phyloP scores from a whole-genome alignment of 306 rosid species.

The Citrullus mucosospermus region DNA sequence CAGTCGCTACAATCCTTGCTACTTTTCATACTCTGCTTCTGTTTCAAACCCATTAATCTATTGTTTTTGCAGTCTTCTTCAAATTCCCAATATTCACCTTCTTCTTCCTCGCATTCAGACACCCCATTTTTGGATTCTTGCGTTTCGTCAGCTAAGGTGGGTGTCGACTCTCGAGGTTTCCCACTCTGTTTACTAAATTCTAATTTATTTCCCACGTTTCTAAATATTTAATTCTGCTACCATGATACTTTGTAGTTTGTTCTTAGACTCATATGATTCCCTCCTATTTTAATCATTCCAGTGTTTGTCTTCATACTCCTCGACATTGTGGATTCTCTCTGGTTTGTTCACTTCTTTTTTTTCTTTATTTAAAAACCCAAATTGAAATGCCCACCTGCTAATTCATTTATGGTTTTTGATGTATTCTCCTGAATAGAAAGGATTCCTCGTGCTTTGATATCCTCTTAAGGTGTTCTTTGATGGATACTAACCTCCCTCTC shows the following conservation, averaged over 20 bases:
- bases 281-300: background rate
- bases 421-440: too few relatives aligned
- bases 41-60: background rate
- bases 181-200: background rate
- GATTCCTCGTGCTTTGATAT: too few relatives aligned
- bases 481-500: too few relatives aligned
- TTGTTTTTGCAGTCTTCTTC: background rate
- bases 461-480: too few relatives aligned
- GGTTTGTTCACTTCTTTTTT: background rate
- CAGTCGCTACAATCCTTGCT: background rate
- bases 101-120: slow-evolving; percentile 1
- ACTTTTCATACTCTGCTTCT: background rate
- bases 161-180: background rate
- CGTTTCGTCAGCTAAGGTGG: background rate
- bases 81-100: background rate
- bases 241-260: background rate
- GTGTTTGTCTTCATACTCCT: background rate
- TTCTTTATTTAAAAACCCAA: background rate
- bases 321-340: background rate
- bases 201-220: background rate
- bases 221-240: background rate
- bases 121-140: background rate
- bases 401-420: background rate
- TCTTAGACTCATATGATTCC: background rate
- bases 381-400: background rate